Evolutionary conservation across 192 early-diverging fungal genomes (phyloP), one percentile per base, ranked within the genome.

Genomic region (Backusella macrospora): DNA sequence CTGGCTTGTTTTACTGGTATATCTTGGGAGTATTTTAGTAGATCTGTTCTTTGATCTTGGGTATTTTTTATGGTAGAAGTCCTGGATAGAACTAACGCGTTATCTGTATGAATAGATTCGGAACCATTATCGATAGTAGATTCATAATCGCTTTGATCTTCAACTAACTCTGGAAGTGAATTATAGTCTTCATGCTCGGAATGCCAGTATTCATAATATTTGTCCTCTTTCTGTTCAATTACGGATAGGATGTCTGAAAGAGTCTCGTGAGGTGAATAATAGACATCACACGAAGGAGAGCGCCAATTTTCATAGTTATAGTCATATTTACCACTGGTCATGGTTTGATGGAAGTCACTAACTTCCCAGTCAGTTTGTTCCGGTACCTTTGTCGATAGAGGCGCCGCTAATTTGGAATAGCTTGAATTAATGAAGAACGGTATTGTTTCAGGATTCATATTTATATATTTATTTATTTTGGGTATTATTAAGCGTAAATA

Each of bases 381-480:
- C 12, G 52, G 52, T 59, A 59, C 52, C 52, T 59, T 59, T 59
- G 52, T 59, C 13, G 52, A 59, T 59, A 59, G 23, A 5, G 52
- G 52, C 12, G 52, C 52, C 12, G 52, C 21, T 26, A 59, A 23
- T 12, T 59, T 59, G 52, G 52, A 59, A 12, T 59, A 10, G 4
- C 26, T 18, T 12, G 52, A 13, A 59, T 59, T 23, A 59, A 26
- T 26, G 52, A 21, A 26, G 26, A 59, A 59, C 21, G 9, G 26
- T 8, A 59, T 59, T 0, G 21, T 59, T 21, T 59, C 52, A 59
- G 52, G 26, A 26, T 13, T 21, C 52, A 59, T 59, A 10, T 23
- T 59, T n/a, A 59, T 59, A 59, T 59, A 59, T 59, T 59, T 55
- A 21, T 23, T 55, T 55, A 12, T 59, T 59, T 52, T 59, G 21